Conservation (phyloP, 257 asterid genomes). For the Solanum chiquidenum region DNA sequence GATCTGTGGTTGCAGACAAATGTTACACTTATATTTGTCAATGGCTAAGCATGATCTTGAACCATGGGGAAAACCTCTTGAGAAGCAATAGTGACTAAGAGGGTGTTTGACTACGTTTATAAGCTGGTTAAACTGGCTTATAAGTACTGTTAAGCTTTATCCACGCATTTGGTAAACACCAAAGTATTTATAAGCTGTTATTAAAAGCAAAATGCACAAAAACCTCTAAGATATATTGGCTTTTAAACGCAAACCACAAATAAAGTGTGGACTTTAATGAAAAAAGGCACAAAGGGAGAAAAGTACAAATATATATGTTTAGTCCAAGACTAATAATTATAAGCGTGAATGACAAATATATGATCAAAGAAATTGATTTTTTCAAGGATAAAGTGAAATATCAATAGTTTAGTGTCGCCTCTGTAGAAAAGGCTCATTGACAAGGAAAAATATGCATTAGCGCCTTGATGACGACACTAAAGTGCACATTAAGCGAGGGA, state of each 20-base stretch:
- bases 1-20: neutral
- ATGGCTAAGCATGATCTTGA: neutral
- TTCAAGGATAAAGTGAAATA: neutral
- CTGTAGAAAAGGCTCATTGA: neutral
- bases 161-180: neutral
- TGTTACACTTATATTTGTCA: neutral
- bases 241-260: neutral
- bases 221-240: neutral
- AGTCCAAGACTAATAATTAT: neutral
- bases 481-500: neutral
- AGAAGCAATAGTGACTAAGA: neutral
- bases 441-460: neutral
- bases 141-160: neutral
- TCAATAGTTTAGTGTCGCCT: neutral
- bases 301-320: neutral
- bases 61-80: neutral
- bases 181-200: neutral
- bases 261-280: neutral
- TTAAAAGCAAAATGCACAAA: neutral
- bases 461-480: neutral
- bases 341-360: neutral
- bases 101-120: neutral
- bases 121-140: neutral
- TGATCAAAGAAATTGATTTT: neutral
- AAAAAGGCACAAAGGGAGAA: neutral